Conservation (phyloP, 768 basidiomycete species). For the Lactifluus pinguis region DNA sequence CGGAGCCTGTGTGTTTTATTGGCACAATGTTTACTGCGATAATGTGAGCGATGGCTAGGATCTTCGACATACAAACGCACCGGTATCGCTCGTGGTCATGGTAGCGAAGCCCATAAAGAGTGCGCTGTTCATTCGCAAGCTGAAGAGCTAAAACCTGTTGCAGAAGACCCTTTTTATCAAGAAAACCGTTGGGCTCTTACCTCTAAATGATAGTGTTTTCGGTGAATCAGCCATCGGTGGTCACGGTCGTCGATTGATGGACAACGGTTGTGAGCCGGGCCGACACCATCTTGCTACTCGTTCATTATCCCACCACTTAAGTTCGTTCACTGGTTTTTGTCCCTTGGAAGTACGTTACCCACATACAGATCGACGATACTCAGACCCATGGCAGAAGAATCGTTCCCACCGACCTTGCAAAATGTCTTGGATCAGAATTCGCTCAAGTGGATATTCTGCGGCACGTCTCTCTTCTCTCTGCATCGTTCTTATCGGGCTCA, state of each 20-base stretch:
- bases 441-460: slow-evolving; percentile 98
- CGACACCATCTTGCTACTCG: neutral
- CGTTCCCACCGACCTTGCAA: slow-evolving; percentile 79
- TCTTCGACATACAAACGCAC: slow-evolving; percentile 30
- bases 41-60: neutral
- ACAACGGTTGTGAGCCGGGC: slow-evolving; percentile 13
- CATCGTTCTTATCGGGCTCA: slow-evolving; percentile 7
- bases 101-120: slow-evolving; percentile 83
- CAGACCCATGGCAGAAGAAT: slow-evolving; percentile 46
- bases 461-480: slow-evolving; percentile 36
- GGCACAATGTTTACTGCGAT: slow-evolving; percentile 78
- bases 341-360: slow-evolving; percentile 4
- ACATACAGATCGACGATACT: slow-evolving; percentile 2
- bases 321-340: neutral
- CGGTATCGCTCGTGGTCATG: slow-evolving; percentile 83
- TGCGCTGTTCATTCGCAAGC: slow-evolving; percentile 82
- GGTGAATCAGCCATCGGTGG: slow-evolving; percentile 2
- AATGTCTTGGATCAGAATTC: slow-evolving; percentile 90
- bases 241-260: slow-evolving; percentile 11
- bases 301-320: neutral
- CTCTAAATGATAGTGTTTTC: slow-evolving; percentile 31
- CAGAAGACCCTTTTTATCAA: neutral
- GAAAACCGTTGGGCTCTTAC: slow-evolving; percentile 23
- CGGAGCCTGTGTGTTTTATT: slow-evolving; percentile 85
- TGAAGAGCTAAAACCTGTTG: slow-evolving; percentile 52